These are phyloP conservation scores for Zangia roseola DNA, from an alignment of 768 basidiomycete genomes.

Conservation along the genomic window DNA sequence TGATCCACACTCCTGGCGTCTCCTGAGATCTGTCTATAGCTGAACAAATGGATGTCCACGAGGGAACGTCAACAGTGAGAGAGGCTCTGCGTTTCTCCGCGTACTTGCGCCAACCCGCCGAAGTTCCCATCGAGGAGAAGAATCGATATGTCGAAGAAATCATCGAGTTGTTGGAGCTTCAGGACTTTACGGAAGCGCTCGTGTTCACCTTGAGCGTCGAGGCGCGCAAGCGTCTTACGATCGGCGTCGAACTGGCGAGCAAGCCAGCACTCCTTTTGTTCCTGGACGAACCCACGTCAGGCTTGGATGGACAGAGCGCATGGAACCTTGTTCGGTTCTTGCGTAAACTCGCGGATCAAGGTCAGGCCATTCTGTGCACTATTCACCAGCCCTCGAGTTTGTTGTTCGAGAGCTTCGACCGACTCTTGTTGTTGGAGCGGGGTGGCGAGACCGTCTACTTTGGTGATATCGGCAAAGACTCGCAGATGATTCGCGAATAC, in stretches of 20 bases:
- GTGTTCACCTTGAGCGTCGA: constrained; percentile 68
- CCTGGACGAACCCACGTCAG: constrained; percentile 50
- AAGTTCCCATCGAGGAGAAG: constrained; percentile 69
- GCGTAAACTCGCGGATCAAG: constrained; percentile 77
- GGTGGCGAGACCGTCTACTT: constrained; percentile 95
- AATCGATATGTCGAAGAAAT: constrained; percentile 79
- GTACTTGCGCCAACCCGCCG: constrained; percentile 73
- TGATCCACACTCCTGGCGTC: constrained; percentile 19
- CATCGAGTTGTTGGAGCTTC: constrained; percentile 80
- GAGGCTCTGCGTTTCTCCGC: constrained; percentile 87
- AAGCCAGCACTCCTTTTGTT: constrained; percentile 40
- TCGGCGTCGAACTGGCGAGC: constrained; percentile 88
- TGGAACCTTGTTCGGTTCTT: constrained; percentile 84
- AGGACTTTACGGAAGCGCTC: constrained; percentile 80
- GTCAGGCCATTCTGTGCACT: constrained; percentile 88
- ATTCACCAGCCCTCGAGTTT: constrained; percentile 88
- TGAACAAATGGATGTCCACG: constrained; percentile 87
- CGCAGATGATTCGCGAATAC: constrained; percentile 66
- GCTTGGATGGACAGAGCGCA: constrained; percentile 64
- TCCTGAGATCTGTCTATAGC: constrained; percentile 38
- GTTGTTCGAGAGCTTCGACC: constrained; percentile 85
- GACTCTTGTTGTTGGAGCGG: constrained; percentile 61
- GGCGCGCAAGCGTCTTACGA: constrained; percentile 82
- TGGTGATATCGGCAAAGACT: constrained; percentile 81
- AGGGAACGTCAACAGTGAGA: constrained; percentile 77